Conservation (phyloP, 2,329 filamentous ascomycete genomes). For the Paecilomyces formosus region DNA sequence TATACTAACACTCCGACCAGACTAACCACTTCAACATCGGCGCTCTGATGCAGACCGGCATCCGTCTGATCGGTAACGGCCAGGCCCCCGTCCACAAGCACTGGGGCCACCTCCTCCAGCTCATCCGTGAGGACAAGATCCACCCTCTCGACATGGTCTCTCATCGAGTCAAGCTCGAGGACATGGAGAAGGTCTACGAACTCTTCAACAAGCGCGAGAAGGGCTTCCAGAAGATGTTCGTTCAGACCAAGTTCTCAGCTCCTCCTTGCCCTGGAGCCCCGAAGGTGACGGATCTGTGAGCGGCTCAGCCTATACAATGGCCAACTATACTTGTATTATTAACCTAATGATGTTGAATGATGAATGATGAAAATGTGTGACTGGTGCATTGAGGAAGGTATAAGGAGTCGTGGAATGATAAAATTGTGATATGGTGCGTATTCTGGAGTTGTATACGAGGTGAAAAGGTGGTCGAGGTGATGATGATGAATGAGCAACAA, state of each 20-base stretch:
- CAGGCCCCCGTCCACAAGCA: slow-evolving; percentile 73
- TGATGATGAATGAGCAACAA: too few species aligned
- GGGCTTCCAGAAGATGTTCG: slow-evolving; percentile 76
- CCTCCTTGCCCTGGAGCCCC: slow-evolving; percentile 46
- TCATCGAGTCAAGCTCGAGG: slow-evolving; percentile 68
- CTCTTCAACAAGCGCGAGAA: slow-evolving; percentile 48
- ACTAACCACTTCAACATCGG: slow-evolving; percentile 81
- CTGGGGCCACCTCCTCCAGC: slow-evolving; percentile 67
- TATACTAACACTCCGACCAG: slow-evolving; percentile 24
- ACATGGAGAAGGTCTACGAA: slow-evolving; percentile 59
- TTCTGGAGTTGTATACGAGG: too few species aligned
- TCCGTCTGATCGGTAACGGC: slow-evolving; percentile 65
- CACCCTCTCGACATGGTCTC: slow-evolving; percentile 75
- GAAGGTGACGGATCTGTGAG: slow-evolving; percentile 35
- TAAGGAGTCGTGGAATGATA: too few species aligned
- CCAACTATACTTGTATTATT: too few species aligned
- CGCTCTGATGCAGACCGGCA: slow-evolving; percentile 77
- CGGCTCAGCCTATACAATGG: background rate
- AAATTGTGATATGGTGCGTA: too few species aligned
- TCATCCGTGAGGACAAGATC: slow-evolving; percentile 60
- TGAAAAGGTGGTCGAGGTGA: too few species aligned
- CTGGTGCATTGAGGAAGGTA: too few species aligned
- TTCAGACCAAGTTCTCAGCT: slow-evolving; percentile 51
- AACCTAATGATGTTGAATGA: too few species aligned
- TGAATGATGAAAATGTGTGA: too few species aligned